Conservation (phyloP, 306 rosid genomes). For the Purshia tridentata region DNA sequence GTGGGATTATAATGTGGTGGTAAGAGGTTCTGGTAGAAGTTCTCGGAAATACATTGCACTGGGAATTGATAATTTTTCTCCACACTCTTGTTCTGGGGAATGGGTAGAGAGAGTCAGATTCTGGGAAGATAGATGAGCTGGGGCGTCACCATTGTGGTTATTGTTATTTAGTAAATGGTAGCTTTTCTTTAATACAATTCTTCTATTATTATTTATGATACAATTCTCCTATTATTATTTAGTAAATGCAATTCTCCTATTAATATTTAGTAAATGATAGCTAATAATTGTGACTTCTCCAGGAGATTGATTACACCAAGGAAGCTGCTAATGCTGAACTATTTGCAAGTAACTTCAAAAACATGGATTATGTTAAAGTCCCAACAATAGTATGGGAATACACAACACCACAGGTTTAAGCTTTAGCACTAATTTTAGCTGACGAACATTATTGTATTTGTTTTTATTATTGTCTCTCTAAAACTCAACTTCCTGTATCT, state of each 20-base stretch:
- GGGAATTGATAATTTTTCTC: too few species aligned
- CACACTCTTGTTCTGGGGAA: too few species aligned
- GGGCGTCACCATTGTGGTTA: too few species aligned
- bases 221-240: not conserved
- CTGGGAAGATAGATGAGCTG: too few species aligned
- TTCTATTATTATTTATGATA: not conserved
- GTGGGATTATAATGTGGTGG: too few species aligned
- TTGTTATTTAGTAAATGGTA: not conserved
- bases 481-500: constrained; percentile 7
- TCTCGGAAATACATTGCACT: too few species aligned
- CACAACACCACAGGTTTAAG: constrained; percentile 86
- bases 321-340: constrained; percentile 92
- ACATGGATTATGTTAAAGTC: constrained; percentile 85
- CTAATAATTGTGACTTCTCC: constrained; percentile 31
- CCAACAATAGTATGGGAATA: constrained; percentile 90
- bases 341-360: constrained; percentile 83
- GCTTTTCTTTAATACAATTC: not conserved
- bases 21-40: too few species aligned
- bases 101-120: too few species aligned
- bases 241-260: not conserved
- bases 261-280: not conserved
- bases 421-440: constrained; percentile 22
- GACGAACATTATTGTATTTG: constrained; percentile 11
- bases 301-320: constrained; percentile 99
- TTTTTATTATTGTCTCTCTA: constrained; percentile 8